phyloP scores from a whole-genome alignment of 805 yeast species.

The Scheffersomyces amazonensis region DNA sequence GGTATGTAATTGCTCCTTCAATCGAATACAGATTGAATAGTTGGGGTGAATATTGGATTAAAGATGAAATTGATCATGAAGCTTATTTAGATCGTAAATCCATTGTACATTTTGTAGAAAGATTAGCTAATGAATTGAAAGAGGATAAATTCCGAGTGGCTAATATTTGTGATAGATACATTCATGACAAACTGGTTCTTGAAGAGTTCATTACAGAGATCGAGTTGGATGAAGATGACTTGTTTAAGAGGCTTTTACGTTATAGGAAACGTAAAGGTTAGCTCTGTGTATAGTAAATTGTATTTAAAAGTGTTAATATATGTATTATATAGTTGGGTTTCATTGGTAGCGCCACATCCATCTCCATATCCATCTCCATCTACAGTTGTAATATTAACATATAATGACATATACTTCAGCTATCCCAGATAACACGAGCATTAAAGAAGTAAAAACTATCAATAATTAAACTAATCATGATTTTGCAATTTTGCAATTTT shows the following conservation, averaged over 20 bases:
- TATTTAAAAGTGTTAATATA: no score
- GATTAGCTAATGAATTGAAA: conserved; percentile 7
- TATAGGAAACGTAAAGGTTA: conserved; percentile 5
- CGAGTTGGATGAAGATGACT: conserved; percentile 9
- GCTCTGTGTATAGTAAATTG: no score
- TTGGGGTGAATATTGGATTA: conserved; percentile 10
- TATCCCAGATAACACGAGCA: no score
- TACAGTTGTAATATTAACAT: no score
- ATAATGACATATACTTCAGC: no score
- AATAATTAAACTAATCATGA: no score
- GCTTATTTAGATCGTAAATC: conserved; percentile 8
- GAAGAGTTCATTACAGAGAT: conserved; percentile 12
- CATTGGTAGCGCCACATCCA: no score
- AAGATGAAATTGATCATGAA: conserved; percentile 11
- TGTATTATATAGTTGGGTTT: no score
- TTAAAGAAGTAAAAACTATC: no score
- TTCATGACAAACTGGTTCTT: conserved; percentile 10
- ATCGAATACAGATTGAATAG: conserved; percentile 5
- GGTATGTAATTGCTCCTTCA: conserved; percentile 7
- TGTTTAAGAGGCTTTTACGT: conserved; percentile 7
- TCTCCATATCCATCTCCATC: no score
- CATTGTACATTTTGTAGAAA: conserved; percentile 11
- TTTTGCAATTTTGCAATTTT: no score
- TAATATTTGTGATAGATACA: conserved; percentile 10
- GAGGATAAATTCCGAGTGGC: conserved; percentile 8